phyloP scores from a whole-genome alignment of 1,284 basidiomycete genomes.

The Apiotrichum porosum region DNA sequence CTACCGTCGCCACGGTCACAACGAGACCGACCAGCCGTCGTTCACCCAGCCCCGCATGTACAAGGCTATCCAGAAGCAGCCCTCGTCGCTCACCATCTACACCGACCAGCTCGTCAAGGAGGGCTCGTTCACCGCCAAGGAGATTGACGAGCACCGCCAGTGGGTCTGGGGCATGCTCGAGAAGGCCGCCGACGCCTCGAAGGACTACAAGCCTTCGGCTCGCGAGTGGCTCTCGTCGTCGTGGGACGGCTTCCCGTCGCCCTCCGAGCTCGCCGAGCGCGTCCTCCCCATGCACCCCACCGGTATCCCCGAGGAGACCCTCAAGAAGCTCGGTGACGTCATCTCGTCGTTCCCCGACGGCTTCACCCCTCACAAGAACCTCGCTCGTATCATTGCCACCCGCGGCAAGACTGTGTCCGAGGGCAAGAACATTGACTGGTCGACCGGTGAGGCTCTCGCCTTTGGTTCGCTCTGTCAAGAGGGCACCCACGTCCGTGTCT shows the following conservation, averaged over 20 bases:
- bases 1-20: conserved; percentile 97
- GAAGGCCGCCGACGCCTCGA: conserved; percentile 80
- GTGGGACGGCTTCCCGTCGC: conserved; percentile 98
- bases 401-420: conserved; percentile 88
- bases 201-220: conserved; percentile 88
- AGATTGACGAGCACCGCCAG: conserved; percentile 96
- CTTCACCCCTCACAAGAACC: conserved; percentile 88
- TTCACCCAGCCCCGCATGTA: conserved; percentile 99
- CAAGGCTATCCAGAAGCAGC: conserved; percentile 91
- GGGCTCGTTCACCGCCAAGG: conserved; percentile 89
- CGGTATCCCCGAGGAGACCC: conserved; percentile 70
- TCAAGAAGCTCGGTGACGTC: conserved; percentile 78
- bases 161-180: conserved; percentile 99
- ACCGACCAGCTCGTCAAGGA: conserved; percentile 85
- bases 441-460: conserved; percentile 97
- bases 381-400: conserved; percentile 81
- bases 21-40: conserved; percentile 97
- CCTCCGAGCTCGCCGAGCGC: conserved; percentile 88
- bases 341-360: conserved; percentile 79
- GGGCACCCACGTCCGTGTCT: conserved; percentile 89
- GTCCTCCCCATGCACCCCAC: conserved; percentile 85
- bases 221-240: conserved; percentile 97
- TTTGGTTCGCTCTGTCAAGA: conserved; percentile 90
- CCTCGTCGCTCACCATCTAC: conserved; percentile 87
- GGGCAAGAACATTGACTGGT: conserved; percentile 93